phyloP scores from a whole-genome alignment of 2,329 filamentous ascomycete species.

The Xylaria sp. region DNA sequence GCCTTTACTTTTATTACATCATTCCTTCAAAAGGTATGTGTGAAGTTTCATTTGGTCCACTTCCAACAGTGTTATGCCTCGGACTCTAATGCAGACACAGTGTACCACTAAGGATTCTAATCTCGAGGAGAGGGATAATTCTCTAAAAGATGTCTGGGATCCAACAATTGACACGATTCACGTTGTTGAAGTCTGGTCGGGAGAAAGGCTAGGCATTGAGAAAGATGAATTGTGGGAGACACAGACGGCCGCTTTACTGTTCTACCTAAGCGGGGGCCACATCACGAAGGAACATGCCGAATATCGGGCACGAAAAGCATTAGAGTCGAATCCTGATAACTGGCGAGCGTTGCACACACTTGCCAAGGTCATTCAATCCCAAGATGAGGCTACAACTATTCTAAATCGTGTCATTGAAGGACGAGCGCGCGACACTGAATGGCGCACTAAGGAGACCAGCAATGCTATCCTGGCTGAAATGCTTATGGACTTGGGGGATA shows the following conservation, averaged over 20 bases:
- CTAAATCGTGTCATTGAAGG: neutral
- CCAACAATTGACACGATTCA: neutral
- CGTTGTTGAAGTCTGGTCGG: slow-evolving; percentile 8
- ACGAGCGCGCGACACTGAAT: neutral
- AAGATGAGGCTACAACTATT: neutral
- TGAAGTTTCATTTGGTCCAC: neutral
- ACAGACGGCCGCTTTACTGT: neutral
- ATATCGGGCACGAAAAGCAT: slow-evolving; percentile 1
- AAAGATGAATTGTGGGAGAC: neutral
- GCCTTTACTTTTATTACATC: neutral
- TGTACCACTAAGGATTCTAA: neutral
- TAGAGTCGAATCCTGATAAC: neutral
- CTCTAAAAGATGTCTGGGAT: neutral
- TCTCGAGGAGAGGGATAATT: neutral
- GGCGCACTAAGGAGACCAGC: neutral
- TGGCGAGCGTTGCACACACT: slow-evolving; percentile 3
- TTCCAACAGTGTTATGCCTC: neutral
- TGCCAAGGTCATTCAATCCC: neutral
- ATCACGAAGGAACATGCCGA: neutral
- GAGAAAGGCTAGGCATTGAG: neutral
- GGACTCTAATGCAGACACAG: slow-evolving; percentile 2
- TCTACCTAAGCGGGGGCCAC: neutral
- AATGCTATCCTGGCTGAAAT: neutral
- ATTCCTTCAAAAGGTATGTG: neutral
- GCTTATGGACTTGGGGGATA: slow-evolving; percentile 9